Evolutionary conservation across 805 yeast species (phyloP), one percentile per base, ranked within the genome.

Genomic region (Wickerhamomyces chaumierensis): DNA sequence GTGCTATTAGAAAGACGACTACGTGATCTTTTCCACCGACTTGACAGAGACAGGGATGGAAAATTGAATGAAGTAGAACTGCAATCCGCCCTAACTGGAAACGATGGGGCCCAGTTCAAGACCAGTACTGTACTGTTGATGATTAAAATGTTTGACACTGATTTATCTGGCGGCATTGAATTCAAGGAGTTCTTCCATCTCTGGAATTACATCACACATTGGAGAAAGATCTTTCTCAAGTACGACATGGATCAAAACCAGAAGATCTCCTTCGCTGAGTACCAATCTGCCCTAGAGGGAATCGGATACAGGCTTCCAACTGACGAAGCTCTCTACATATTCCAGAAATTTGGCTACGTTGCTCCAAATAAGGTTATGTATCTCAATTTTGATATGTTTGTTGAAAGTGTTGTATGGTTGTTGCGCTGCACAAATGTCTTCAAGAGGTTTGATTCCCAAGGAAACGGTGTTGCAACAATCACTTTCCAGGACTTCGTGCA

Each of bases 341-440:
- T 78, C 51, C 71, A 66, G 45, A 68, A 68, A 41, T 79, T 76
- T 51, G 66, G 78, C 31, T 68, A 62, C 18, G 43, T 50, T 21
- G 47, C 49, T 31, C 48, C 49, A 7, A 56, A 55, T 36, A 52
- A 48, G 16, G 55, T 55, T 19, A 49, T 53, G 56, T 66, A 61
- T 41, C 54, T 85, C 58, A 76, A 81, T 42, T 85, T 85, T 56
- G 95, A 85, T 55, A 69, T 75, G 56, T 85, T 85, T 58, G 86
- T 85, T 19, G 94, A 85, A 54, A 69, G 83, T 39, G 67, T 85
- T 47, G 81, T 84, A 15, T 81, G 84, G 69, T 64, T 85, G 47
- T 69, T 84, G 53, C 73, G 84, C 45, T 69, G 82, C 45, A 83
- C 94, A 1, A 87, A 81, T 52, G 66, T 79, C 13, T 85, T 85